Evolutionary conservation across 495 filamentous ascomycete species (phyloP).

Genomic region (Aspergillus steynii): DNA sequence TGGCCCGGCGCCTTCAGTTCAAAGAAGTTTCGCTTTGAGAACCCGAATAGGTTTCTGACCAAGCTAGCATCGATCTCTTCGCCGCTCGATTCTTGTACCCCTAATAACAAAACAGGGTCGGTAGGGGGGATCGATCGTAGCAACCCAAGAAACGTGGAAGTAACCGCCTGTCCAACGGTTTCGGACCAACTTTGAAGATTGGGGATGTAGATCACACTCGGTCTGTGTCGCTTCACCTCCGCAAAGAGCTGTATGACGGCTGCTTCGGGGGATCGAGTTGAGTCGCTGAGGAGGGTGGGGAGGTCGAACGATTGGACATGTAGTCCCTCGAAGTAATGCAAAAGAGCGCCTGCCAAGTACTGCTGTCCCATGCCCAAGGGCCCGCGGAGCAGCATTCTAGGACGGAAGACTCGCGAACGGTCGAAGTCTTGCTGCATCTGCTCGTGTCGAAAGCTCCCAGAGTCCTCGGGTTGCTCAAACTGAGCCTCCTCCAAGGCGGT

Average conservation of each 20-base stretch:
- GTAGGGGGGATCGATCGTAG: slow-evolving; percentile 77
- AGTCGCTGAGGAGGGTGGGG: slow-evolving; percentile 72
- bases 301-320: slow-evolving; percentile 96
- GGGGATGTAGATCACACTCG: slow-evolving; percentile 93
- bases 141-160: slow-evolving; percentile 78
- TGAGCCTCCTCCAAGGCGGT: slow-evolving; percentile 93
- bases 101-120: slow-evolving; percentile 85
- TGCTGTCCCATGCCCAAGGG: slow-evolving; percentile 87
- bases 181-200: slow-evolving; percentile 83
- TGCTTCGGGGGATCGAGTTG: slow-evolving; percentile 76
- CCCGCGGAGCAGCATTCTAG: slow-evolving; percentile 78
- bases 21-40: slow-evolving; percentile 74
- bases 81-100: slow-evolving; percentile 66
- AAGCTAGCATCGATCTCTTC: slow-evolving; percentile 60
- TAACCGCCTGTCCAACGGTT: slow-evolving; percentile 62
- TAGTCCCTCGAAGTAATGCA: slow-evolving; percentile 88
- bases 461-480: slow-evolving; percentile 82
- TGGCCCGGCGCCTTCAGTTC: slow-evolving; percentile 64
- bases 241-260: slow-evolving; percentile 85
- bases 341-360: slow-evolving; percentile 81
- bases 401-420: slow-evolving; percentile 82
- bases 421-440: slow-evolving; percentile 90
- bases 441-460: slow-evolving; percentile 79
- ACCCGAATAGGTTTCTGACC: slow-evolving; percentile 78
- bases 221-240: slow-evolving; percentile 91